Evolutionary conservation across 176 grass and related monocot genomes (phyloP), one percentile per base, ranked within the genome.

Genomic region (Ensete glaucum): DNA sequence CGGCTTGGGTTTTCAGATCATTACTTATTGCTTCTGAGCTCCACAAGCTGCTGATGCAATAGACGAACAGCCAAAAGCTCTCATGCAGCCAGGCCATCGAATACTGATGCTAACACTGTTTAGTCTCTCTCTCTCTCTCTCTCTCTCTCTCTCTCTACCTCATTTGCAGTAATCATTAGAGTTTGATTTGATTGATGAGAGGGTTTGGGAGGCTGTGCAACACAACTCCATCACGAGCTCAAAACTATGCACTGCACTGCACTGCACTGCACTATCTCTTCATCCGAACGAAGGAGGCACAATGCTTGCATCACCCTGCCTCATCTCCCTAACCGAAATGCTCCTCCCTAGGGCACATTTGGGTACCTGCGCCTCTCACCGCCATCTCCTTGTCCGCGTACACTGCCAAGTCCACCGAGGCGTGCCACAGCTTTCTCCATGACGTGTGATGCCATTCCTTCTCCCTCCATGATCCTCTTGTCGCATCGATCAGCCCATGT

Each of bases 171-270:
- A 48, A 69, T 69, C 15, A 69, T 69, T 49, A 69, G 13, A 10
- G 13, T 69, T n/a, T 69, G 66, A 69, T 69, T 49, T 69, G 29
- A 69, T 69, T 69, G 66, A 69, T 69, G 29, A 69, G 66, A 68
- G 66, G 29, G 14, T 69, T 43, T 69, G 15, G 66, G 66, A 69
- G 26, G 60, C 2, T 50, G 66, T 48, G 27, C 27, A 23, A 49
- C 9, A 6, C 34, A 43, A 43, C 34, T 43, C 34, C 5, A 4
- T 43, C 34, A 43, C 34, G 34, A 43, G 34, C 34, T 43, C 34
- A 43, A 43, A 43, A 43, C 34, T 43, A 6, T 43, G 34, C 34
- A 43, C 34, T 43, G 34, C 34, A 43, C 29, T 43, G 34, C 34
- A 43, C 34, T 43, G 34, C 34, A 43, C 29, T 34, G 29, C 29